These are phyloP conservation scores for Paralagenidium karlingii DNA, from an alignment of 352 stramenopile species.

Conservation along the genomic window DNA sequence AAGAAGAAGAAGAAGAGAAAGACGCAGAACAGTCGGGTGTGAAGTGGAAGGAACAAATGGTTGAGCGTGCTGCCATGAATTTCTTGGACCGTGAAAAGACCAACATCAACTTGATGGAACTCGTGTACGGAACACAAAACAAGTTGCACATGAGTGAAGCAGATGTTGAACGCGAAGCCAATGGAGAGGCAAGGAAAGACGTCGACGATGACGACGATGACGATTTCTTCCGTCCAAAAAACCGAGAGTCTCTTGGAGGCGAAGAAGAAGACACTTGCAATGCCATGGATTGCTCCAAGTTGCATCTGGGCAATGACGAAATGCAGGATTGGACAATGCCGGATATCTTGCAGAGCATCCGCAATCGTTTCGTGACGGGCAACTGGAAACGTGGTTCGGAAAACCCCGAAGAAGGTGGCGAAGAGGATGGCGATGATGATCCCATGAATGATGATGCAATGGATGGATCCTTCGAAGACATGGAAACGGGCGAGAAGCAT, in stretches of 20 bases:
- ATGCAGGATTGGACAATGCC: conserved; percentile 63
- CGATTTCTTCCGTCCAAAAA: conserved; percentile 69
- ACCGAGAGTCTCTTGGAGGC: too few relatives aligned
- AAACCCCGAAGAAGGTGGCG: conserved; percentile 19
- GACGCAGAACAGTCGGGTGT: conserved; percentile 52
- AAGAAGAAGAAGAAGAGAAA: conserved; percentile 14
- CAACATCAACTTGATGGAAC: conserved; percentile 84
- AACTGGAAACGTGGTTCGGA: conserved; percentile 74
- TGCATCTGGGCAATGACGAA: conserved; percentile 58
- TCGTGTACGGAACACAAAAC: conserved; percentile 80
- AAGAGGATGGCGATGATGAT: conserved; percentile 31
- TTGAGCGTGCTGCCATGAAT: conserved; percentile 67
- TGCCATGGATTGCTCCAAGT: conserved; percentile 62
- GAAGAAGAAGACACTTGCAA: conserved; percentile 56
- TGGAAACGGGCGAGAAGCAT: conserved; percentile 89
- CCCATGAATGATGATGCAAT: conserved; percentile 80
- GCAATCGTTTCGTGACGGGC: conserved; percentile 95
- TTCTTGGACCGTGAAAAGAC: conserved; percentile 74
- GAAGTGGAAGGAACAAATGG: conserved; percentile 81
- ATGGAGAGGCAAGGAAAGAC: conserved; percentile 10
- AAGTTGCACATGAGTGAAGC: conserved; percentile 75
- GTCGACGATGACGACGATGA: conserved; percentile 50
- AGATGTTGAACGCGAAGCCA: too few relatives aligned
- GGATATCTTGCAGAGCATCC: conserved; percentile 65
- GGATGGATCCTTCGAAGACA: conserved; percentile 96